A percentile compares a stretch with the other conserved stretches of the same genome.
phyloP scores from a whole-genome alignment of 2,329 filamentous ascomycete species.

The Ciborinia camelliae region DNA sequence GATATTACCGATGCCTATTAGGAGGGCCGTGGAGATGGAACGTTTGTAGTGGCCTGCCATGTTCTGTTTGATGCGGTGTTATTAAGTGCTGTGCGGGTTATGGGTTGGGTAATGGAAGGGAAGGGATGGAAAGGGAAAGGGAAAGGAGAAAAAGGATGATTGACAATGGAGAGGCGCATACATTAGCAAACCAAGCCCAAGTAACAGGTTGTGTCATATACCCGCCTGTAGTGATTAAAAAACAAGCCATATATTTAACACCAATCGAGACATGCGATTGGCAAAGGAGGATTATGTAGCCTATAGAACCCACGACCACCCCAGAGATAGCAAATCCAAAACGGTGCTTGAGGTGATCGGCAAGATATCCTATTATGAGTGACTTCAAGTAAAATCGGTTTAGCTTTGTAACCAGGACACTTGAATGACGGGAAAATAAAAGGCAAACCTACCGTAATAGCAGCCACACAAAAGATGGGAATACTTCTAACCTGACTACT shows the following conservation, averaged over 20 bases:
- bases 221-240: slow-evolving; percentile 40
- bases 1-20: slow-evolving; percentile 22
- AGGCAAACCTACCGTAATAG: slow-evolving; percentile 10
- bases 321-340: slow-evolving; percentile 27
- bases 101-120: neutral
- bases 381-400: neutral
- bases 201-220: slow-evolving; percentile 39
- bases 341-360: slow-evolving; percentile 25
- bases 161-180: neutral
- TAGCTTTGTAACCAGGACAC: neutral
- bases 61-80: slow-evolving; percentile 15
- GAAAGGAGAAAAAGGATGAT: neutral
- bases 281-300: slow-evolving; percentile 37
- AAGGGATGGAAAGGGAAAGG: neutral
- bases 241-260: slow-evolving; percentile 40
- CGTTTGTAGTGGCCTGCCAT: slow-evolving; percentile 26
- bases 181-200: slow-evolving; percentile 49
- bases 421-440: neutral
- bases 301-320: slow-evolving; percentile 21
- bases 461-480: slow-evolving; percentile 25
- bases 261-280: slow-evolving; percentile 46
- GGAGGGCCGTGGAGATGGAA: neutral
- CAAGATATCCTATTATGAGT: slow-evolving; percentile 18
- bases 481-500: slow-evolving; percentile 27
- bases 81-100: neutral